Percentiles rank a stretch among this genome's conserved stretches.
These are phyloP conservation scores for Hyaloscypha bicolor DNA, from an alignment of 495 filamentous ascomycete genomes.

Conservation along the genomic window DNA sequence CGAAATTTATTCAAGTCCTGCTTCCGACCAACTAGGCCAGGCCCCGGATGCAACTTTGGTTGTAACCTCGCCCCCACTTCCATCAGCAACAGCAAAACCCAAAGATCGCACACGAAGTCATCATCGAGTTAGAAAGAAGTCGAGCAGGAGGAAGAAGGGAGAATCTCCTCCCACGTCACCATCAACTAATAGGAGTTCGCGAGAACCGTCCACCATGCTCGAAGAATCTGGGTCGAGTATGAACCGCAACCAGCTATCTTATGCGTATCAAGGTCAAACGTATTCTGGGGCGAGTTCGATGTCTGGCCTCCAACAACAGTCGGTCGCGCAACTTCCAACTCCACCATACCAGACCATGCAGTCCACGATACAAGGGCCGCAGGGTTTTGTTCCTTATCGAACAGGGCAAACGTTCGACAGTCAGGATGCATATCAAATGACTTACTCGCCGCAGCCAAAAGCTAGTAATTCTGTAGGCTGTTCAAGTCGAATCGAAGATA, in stretches of 20 bases:
- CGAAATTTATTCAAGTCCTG: neutral
- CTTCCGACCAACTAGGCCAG: neutral
- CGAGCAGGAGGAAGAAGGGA: neutral
- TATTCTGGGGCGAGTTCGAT: neutral
- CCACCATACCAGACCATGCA: neutral
- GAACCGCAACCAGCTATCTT: neutral
- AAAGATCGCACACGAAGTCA: neutral
- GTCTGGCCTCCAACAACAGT: neutral
- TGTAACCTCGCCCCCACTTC: neutral
- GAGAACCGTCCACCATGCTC: neutral
- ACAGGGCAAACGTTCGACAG: neutral
- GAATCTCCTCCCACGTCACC: neutral
- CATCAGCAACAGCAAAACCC: neutral
- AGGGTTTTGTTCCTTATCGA: neutral
- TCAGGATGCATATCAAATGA: neutral
- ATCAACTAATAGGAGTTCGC: neutral
- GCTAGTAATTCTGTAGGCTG: neutral
- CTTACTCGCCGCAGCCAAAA: neutral
- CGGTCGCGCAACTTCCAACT: neutral
- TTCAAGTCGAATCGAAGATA: slow-evolving; percentile 15
- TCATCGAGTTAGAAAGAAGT: neutral
- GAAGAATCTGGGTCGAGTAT: neutral
- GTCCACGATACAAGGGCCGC: neutral
- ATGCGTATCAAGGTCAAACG: neutral
- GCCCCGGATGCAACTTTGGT: neutral